Conservation (phyloP, 768 basidiomycete genomes). For the Xerocomus spinulosus region DNA sequence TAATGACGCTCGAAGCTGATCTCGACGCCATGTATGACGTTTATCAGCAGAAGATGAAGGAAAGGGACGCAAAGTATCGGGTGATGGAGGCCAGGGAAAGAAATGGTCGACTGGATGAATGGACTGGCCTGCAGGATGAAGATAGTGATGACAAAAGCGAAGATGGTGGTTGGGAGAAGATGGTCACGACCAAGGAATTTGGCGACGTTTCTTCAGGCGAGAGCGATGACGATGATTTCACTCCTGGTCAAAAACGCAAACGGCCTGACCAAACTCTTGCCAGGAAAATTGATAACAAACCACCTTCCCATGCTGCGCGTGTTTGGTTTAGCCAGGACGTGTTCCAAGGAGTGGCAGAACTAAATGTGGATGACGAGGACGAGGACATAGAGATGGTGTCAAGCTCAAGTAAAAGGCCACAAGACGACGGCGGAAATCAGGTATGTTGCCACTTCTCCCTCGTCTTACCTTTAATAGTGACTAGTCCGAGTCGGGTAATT, state of each 20-base stretch:
- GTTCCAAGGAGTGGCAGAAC: slow-evolving; percentile 54
- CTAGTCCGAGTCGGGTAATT: slow-evolving; percentile 41
- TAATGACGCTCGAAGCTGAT: slow-evolving; percentile 70
- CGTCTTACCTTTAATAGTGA: slow-evolving; percentile 9
- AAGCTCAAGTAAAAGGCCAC: slow-evolving; percentile 31
- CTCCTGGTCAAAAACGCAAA: slow-evolving; percentile 39
- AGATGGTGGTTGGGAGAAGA: slow-evolving; percentile 68
- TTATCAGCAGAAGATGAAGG: slow-evolving; percentile 75
- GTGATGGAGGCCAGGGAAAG: slow-evolving; percentile 73
- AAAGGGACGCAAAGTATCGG: slow-evolving; percentile 83
- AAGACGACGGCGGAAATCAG: slow-evolving; percentile 26
- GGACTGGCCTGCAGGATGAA: slow-evolving; percentile 65
- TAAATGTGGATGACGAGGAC: slow-evolving; percentile 28
- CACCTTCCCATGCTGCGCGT: slow-evolving; percentile 54
- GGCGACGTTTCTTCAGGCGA: slow-evolving; percentile 51
- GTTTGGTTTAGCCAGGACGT: slow-evolving; percentile 97
- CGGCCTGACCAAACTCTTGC: slow-evolving; percentile 35
- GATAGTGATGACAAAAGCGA: slow-evolving; percentile 37
- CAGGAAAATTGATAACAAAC: slow-evolving; percentile 32
- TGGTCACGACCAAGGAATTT: slow-evolving; percentile 51
- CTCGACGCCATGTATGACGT: slow-evolving; percentile 85
- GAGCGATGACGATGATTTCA: slow-evolving; percentile 37
- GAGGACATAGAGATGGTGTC: slow-evolving; percentile 23
- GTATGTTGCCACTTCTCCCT: slow-evolving; percentile 14
- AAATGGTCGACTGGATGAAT: slow-evolving; percentile 73